phyloP scores from a whole-genome alignment of 2,329 filamentous ascomycete genomes.

The Aureobasidium sp. region DNA sequence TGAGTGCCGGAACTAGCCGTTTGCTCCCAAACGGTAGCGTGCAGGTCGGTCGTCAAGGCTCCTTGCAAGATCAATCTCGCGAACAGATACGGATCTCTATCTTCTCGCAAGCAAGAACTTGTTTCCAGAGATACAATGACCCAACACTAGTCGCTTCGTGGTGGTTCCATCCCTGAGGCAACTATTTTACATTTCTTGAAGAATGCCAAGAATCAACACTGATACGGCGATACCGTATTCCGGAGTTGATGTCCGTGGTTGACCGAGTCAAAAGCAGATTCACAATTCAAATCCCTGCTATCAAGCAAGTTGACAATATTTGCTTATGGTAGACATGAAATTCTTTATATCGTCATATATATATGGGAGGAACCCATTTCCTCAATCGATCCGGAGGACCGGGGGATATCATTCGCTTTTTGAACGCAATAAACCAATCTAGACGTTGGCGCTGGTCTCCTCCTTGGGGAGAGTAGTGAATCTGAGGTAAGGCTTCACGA shows the following conservation, averaged over 20 bases:
- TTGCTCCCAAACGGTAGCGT: conserved; percentile 1
- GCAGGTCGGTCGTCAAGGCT: neutral
- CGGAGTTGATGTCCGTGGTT: neutral
- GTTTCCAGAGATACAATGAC: neutral
- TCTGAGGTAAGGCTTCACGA: conserved; percentile 54
- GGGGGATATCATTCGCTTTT: conserved; percentile 10
- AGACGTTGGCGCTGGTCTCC: conserved; percentile 42
- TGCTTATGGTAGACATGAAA: neutral
- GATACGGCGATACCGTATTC: neutral
- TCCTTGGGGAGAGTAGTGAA: conserved; percentile 52
- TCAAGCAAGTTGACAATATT: neutral
- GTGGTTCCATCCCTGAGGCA: neutral
- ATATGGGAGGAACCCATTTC: neutral
- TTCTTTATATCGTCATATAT: conserved; percentile 10
- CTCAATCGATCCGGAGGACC: neutral
- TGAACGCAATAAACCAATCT: conserved; percentile 15
- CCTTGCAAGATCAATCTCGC: neutral
- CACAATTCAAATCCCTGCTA: neutral
- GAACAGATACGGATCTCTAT: neutral
- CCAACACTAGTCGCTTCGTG: neutral
- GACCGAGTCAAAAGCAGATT: neutral
- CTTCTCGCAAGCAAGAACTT: neutral
- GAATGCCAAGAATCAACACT: conserved; percentile 1
- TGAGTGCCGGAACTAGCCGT: conserved; percentile 1
- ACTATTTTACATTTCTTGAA: conserved; percentile 3